Conservation (phyloP, 176 grass and related monocot genomes). For the Urochloa ruziziensis region DNA sequence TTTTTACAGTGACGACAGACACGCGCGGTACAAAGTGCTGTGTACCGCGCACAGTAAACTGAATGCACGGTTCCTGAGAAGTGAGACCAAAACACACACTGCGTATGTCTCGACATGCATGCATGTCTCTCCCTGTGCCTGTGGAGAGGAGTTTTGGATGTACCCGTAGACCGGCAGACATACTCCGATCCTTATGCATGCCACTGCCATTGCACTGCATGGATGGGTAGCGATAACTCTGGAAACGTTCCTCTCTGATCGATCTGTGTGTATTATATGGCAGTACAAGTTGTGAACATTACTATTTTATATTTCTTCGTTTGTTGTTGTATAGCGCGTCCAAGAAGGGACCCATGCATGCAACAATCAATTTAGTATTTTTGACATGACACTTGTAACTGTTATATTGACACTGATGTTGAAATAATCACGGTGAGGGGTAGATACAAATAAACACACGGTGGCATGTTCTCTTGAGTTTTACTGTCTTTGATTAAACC, state of each 20-base stretch:
- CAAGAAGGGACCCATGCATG: neutral
- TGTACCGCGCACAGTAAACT: neutral
- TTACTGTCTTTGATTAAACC: neutral
- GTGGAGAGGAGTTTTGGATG: neutral
- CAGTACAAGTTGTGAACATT: neutral
- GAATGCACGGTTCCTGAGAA: neutral
- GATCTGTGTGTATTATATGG: neutral
- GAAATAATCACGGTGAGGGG: neutral
- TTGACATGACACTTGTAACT: slow-evolving; percentile 24
- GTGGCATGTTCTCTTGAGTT: neutral
- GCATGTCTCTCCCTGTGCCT: neutral
- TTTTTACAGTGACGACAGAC: neutral
- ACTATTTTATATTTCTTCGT: neutral
- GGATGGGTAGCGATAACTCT: neutral
- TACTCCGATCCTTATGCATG: too few relatives aligned
- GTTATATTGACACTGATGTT: slow-evolving; percentile 2
- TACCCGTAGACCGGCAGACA: neutral
- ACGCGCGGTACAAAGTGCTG: neutral
- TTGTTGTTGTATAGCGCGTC: neutral
- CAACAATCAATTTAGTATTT: slow-evolving; percentile 7
- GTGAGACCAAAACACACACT: neutral
- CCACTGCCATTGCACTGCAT: neutral
- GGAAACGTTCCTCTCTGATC: neutral
- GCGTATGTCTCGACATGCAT: neutral
- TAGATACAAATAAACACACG: neutral